phyloP scores from a whole-genome alignment of 73 alveolate species.

The Paramecium sonneborni region DNA sequence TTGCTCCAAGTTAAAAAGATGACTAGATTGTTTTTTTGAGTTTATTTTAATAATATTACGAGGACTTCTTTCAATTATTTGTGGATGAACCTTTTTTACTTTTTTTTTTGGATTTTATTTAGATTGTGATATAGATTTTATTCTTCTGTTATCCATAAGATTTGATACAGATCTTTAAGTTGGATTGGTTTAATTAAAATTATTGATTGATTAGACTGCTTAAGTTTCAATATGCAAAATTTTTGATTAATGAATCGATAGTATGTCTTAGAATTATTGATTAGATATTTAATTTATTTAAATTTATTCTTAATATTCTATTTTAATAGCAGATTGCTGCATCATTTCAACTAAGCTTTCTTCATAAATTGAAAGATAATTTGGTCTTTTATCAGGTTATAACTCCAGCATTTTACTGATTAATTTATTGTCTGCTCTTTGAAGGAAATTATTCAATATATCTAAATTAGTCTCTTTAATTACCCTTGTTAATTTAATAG shows the following conservation, averaged over 20 bases:
- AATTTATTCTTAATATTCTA: not conserved
- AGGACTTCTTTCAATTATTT: not conserved
- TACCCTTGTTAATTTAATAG: not conserved
- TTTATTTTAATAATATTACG: not conserved
- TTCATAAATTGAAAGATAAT: not conserved
- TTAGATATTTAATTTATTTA: not conserved
- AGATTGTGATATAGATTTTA: not conserved
- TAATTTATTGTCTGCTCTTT: not conserved
- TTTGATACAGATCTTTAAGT: not conserved
- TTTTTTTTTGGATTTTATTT: not conserved
- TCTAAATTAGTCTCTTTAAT: not conserved
- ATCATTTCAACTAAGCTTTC: not conserved
- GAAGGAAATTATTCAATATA: not conserved
- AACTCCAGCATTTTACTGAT: not conserved
- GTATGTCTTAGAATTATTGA: not conserved
- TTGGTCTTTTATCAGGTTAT: slow-evolving; percentile 20
- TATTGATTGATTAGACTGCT: not conserved
- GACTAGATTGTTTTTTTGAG: not conserved
- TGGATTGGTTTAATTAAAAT: not conserved
- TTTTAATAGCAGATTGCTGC: not conserved
- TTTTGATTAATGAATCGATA: not conserved
- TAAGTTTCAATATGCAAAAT: not conserved
- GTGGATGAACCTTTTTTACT: not conserved
- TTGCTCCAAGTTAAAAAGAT: not conserved
- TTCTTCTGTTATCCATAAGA: not conserved